Percentiles rank a stretch among this genome's conserved stretches.
Conservation (phyloP, 2,329 filamentous ascomycete species). For the Fulvia fulva region DNA sequence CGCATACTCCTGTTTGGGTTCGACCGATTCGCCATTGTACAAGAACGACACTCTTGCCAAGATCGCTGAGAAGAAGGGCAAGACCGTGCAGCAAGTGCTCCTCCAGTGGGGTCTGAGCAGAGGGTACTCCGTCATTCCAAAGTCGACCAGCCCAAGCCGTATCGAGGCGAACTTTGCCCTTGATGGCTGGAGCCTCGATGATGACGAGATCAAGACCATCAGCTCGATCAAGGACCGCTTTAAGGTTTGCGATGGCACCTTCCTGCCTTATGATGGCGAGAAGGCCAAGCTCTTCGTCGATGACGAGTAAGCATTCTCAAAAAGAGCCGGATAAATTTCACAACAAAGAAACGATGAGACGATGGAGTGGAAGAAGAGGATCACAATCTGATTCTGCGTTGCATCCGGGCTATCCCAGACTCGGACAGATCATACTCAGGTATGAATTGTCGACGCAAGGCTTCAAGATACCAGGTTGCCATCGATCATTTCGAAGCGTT, state of each 20-base stretch:
- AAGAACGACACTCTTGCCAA: conserved; percentile 61
- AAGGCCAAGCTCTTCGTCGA: conserved; percentile 15
- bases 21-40: conserved; percentile 65
- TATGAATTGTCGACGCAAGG: no score
- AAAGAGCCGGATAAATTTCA: neutral
- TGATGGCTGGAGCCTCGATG: conserved; percentile 68
- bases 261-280: conserved; percentile 15
- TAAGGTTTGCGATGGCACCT: conserved; percentile 66
- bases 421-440: no score
- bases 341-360: neutral
- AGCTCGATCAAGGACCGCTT: conserved; percentile 68
- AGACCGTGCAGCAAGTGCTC: conserved; percentile 70
- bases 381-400: no score
- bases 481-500: no score
- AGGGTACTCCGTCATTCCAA: conserved; percentile 80
- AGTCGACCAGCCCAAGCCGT: conserved; percentile 69
- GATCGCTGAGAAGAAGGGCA: conserved; percentile 59
- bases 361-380: neutral
- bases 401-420: no score
- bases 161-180: conserved; percentile 73
- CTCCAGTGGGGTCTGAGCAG: conserved; percentile 77
- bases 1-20: conserved; percentile 70
- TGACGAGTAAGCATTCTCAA: conserved; percentile 10
- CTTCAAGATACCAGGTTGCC: no score
- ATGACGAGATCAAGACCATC: conserved; percentile 67